These are phyloP conservation scores for Nakaseomyces uthaithaninus DNA, from an alignment of 1,139 yeast species.

Conservation along the genomic window DNA sequence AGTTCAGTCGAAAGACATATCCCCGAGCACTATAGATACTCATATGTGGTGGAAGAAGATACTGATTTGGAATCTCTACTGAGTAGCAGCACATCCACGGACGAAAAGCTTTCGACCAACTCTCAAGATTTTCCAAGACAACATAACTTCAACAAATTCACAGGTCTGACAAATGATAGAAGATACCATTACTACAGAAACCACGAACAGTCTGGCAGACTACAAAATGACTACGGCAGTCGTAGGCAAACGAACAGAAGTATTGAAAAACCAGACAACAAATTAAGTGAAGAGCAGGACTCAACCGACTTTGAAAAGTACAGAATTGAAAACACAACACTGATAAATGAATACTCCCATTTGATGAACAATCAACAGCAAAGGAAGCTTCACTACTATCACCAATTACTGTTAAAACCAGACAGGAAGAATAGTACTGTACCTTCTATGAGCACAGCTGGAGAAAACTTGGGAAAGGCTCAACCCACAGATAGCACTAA, in stretches of 20 bases:
- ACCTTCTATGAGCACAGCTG: not conserved
- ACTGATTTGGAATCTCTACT: conserved; percentile 12
- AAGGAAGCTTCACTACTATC: conserved; percentile 4
- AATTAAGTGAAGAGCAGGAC: not conserved
- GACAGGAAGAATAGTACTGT: not conserved
- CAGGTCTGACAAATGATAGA: conserved; percentile 1
- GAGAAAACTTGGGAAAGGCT: not conserved
- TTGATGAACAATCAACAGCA: conserved; percentile 3
- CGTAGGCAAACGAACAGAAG: not conserved
- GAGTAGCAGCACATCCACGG: not conserved
- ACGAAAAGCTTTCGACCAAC: not conserved
- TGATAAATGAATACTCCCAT: conserved; percentile 1
- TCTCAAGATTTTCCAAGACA: not conserved
- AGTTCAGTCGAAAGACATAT: conserved; percentile 25
- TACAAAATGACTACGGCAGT: not conserved
- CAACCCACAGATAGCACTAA: not conserved
- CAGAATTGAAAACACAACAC: conserved; percentile 6
- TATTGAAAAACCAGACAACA: not conserved
- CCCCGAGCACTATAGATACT: conserved; percentile 25
- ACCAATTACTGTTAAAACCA: not conserved
- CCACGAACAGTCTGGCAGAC: not conserved
- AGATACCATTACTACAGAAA: conserved; percentile 2
- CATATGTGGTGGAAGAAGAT: conserved; percentile 30
- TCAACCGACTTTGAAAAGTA: conserved; percentile 6
- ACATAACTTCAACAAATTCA: conserved; percentile 2